Evolutionary conservation across 2,329 filamentous ascomycete species (phyloP).

Genomic region (Fonsecaea monophora): DNA sequence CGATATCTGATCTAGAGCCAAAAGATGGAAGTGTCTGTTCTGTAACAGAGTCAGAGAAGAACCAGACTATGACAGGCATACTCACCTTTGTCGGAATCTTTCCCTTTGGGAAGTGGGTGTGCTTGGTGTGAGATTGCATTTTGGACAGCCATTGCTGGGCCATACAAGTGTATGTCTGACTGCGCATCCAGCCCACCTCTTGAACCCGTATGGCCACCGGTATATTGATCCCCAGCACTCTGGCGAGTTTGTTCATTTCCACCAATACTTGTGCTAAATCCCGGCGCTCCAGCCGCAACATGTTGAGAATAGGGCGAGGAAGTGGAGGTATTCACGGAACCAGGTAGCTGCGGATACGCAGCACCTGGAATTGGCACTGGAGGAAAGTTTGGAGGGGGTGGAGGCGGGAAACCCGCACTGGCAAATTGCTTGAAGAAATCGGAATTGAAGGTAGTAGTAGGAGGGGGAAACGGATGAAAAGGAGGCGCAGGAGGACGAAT

Average conservation of each 20-base stretch:
- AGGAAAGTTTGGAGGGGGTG: conserved; percentile 34
- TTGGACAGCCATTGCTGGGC: conserved; percentile 7
- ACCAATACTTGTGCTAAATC: conserved; percentile 17
- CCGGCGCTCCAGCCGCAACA: conserved; percentile 14
- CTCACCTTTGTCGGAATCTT: conserved; percentile 28
- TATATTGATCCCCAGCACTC: conserved; percentile 14
- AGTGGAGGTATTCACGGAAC: conserved; percentile 21
- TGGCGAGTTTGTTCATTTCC: conserved; percentile 25
- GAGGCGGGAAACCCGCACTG: conserved; percentile 32
- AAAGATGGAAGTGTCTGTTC: conserved; percentile 34
- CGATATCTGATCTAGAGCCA: conserved; percentile 34
- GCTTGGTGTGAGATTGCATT: conserved; percentile 14
- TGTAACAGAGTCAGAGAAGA: conserved; percentile 20
- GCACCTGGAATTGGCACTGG: conserved; percentile 31
- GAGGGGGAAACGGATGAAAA: conserved; percentile 40
- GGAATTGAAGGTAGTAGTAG: conserved; percentile 37
- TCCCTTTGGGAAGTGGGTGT: conserved; percentile 7
- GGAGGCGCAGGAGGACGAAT: conserved; percentile 38
- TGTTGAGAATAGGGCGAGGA: conserved; percentile 33
- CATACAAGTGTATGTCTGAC: conserved; percentile 18
- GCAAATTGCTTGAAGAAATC: conserved; percentile 40
- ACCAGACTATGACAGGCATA: not conserved
- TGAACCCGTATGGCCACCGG: conserved; percentile 7
- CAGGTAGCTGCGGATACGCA: conserved; percentile 34
- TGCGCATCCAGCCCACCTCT: conserved; percentile 19